These are phyloP conservation scores for Globisporangium parvum DNA, from an alignment of 352 stramenopile genomes.

Conservation along the genomic window DNA sequence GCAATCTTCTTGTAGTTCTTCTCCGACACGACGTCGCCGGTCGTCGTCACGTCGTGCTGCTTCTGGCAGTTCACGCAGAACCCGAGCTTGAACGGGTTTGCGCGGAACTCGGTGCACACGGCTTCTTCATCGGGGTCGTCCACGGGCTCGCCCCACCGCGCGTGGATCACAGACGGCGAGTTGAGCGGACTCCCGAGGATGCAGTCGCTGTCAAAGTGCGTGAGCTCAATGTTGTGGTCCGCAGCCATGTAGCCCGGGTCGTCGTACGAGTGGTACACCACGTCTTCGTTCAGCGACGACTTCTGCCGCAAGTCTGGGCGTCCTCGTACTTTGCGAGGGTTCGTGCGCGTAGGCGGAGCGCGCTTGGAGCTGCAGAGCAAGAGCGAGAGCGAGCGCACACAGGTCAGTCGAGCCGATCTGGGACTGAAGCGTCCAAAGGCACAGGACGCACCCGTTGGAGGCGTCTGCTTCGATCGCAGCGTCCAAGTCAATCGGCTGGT, in stretches of 20 bases:
- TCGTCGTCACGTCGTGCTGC: constrained; percentile 76
- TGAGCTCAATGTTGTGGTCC: constrained; percentile 45
- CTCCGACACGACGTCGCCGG: constrained; percentile 50
- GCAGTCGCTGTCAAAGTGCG: constrained; percentile 68
- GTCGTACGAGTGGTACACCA: constrained; percentile 71
- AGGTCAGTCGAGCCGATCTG: not conserved
- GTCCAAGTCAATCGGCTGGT: constrained; percentile 18
- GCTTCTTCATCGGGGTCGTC: constrained; percentile 80
- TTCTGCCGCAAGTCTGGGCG: constrained; percentile 24
- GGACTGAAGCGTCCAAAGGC: not conserved
- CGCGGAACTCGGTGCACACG: constrained; percentile 70
- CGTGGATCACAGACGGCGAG: constrained; percentile 77
- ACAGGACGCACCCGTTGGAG: constrained; percentile 10
- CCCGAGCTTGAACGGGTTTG: constrained; percentile 82
- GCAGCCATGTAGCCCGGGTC: constrained; percentile 61
- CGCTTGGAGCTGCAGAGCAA: not conserved
- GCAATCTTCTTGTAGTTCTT: constrained; percentile 86
- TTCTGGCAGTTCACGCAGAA: constrained; percentile 90
- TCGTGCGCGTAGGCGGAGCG: constrained; percentile 3
- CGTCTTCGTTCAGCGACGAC: constrained; percentile 20
- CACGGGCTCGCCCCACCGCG: constrained; percentile 76
- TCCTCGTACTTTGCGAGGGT: constrained; percentile 16
- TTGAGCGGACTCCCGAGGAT: constrained; percentile 74
- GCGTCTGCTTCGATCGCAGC: constrained; percentile 18
- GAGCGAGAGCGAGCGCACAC: not conserved